phyloP scores from a whole-genome alignment of 2,329 filamentous ascomycete genomes.

The Trichoderma atroviride region DNA sequence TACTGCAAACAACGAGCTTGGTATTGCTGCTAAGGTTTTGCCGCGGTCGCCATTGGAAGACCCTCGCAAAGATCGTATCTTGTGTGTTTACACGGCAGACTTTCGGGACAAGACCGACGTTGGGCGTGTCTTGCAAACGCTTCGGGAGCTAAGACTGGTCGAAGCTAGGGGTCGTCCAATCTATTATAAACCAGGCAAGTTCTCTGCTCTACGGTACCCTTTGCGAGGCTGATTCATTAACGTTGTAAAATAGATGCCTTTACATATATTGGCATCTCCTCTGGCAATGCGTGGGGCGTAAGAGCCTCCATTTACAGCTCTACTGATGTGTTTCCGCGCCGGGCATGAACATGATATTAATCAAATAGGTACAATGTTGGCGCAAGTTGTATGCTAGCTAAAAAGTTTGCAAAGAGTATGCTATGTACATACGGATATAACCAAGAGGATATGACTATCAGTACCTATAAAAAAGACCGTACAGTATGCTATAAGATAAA shows the following conservation, averaged over 20 bases:
- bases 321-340: slow-evolving; percentile 40
- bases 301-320: slow-evolving; percentile 61
- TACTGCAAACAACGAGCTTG: slow-evolving; percentile 69
- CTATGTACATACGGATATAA: background rate
- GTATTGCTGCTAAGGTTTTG: slow-evolving; percentile 71
- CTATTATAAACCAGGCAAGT: slow-evolving; percentile 77
- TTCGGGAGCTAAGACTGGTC: slow-evolving; percentile 66
- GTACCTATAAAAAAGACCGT: background rate
- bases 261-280: slow-evolving; percentile 65
- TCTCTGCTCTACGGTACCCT: too few species aligned
- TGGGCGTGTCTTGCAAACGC: slow-evolving; percentile 62
- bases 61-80: slow-evolving; percentile 53
- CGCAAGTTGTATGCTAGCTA: background rate
- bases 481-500: slow-evolving; percentile 2
- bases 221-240: background rate
- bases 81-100: slow-evolving; percentile 79
- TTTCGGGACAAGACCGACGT: slow-evolving; percentile 72
- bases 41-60: slow-evolving; percentile 52
- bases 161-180: slow-evolving; percentile 53
- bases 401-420: background rate
- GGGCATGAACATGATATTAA: background rate
- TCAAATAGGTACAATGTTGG: background rate
- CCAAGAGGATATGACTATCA: background rate
- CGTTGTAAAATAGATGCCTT: slow-evolving; percentile 57
- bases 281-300: slow-evolving; percentile 64